Evolutionary conservation across 345 rosid species (phyloP), one percentile per base, ranked within the genome.

Genomic region (Cardiospermum halicacabum): DNA sequence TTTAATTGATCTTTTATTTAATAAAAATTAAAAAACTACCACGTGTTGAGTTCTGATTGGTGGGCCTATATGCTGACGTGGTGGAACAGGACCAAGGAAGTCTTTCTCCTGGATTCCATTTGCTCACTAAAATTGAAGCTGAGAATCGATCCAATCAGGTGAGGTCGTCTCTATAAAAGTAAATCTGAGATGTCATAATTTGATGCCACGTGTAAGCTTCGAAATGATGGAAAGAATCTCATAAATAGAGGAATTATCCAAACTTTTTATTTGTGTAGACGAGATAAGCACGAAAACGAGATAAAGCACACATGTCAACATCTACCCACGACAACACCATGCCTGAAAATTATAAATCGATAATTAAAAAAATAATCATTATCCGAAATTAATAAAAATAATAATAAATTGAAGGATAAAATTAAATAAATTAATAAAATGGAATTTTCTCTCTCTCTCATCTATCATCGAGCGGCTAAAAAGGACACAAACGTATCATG

Each of bases 261-360:
- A 27, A 72, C 51, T n/a, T 5, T 45, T 47, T 47, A 16, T 47
- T 5, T n/a, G 53, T 3, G 15, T 26, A 66, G 26, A 25, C 70
- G 79, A n/a, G n/a, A 81, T 79, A 77, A 79, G 81, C 67, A 56
- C 72, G 22, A 74, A 13, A 7, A 58, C 47, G 66, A 70, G 81
- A 79, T 77, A 79, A n/a, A 74, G 75, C 42, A 62, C 74, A 69
- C 11, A 50, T 69, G 86, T 72, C 86, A 55, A 57, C 81, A 62
- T 77, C 75, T 11, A 55, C 30, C 18, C 45, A 11, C 18, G 19
- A 16, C n/a, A 24, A 27, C 19, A 7, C 18, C 25, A 27, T n/a
- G n/a, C n/a, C n/a, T n/a, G n/a, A n/a, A n/a, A n/a, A n/a, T n/a
- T n/a, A n/a, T n/a, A n/a, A n/a, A n/a, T n/a, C n/a, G n/a, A n/a